Evolutionary conservation across 2,329 filamentous ascomycete genomes (phyloP).

Genomic region (Paraphaeosphaeria minitans): DNA sequence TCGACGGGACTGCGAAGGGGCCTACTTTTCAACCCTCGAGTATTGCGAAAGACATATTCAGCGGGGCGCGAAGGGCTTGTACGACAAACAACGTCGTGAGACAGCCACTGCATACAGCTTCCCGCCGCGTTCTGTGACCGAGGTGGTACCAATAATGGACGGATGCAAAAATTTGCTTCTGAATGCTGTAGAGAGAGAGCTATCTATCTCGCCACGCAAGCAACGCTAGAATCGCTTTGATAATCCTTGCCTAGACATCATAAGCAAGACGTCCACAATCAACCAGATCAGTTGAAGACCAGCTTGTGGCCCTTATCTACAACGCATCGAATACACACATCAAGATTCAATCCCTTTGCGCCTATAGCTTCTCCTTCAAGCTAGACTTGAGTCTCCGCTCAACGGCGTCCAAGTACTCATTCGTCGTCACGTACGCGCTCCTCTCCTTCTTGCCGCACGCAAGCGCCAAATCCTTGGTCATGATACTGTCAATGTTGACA

Average conservation of each 20-base stretch:
- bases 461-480: slow-evolving; percentile 99
- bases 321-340: slow-evolving; percentile 8
- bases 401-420: slow-evolving; percentile 86
- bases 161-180: background rate
- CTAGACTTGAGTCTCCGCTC: slow-evolving; percentile 84
- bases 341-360: background rate
- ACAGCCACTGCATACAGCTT: no score
- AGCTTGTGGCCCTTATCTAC: background rate
- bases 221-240: slow-evolving; percentile 3
- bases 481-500: slow-evolving; percentile 90
- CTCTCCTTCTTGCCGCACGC: slow-evolving; percentile 86
- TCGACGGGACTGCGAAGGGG: background rate
- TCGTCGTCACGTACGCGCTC: slow-evolving; percentile 87
- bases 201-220: slow-evolving; percentile 8
- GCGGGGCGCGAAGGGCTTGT: slow-evolving; percentile 3
- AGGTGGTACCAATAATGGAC: background rate
- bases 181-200: background rate
- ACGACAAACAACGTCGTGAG: slow-evolving; percentile 14
- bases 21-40: background rate
- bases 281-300: background rate
- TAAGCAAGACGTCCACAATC: slow-evolving; percentile 7
- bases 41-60: background rate
- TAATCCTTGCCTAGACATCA: background rate
- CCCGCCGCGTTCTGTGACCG: no score
- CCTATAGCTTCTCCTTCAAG: slow-evolving; percentile 76